phyloP scores from a whole-genome alignment of 495 filamentous ascomycete species.

The Peziza echinospora region DNA sequence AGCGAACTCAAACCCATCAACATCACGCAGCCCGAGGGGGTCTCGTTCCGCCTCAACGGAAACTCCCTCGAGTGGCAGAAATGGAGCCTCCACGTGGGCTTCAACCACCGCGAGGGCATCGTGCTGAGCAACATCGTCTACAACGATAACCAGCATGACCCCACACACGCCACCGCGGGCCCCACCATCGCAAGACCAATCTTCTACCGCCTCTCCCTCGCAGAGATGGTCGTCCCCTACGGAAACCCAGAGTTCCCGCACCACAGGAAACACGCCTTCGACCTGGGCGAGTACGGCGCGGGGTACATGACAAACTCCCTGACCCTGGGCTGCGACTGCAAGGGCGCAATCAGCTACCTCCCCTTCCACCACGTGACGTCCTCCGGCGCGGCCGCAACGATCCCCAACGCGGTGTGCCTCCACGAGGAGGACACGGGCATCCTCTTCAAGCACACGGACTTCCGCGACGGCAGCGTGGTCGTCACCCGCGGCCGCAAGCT shows the following conservation, averaged over 20 bases:
- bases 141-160: slow-evolving; percentile 76
- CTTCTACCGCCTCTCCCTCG: slow-evolving; percentile 80
- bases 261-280: slow-evolving; percentile 86
- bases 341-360: slow-evolving; percentile 83
- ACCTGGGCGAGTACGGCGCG: slow-evolving; percentile 81
- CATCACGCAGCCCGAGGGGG: slow-evolving; percentile 85
- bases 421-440: slow-evolving; percentile 92
- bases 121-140: slow-evolving; percentile 79
- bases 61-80: slow-evolving; percentile 80
- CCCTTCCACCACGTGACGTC: slow-evolving; percentile 61
- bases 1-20: slow-evolving; percentile 76
- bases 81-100: slow-evolving; percentile 84
- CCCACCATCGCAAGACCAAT: slow-evolving; percentile 52
- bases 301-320: slow-evolving; percentile 93
- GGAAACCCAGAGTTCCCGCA: slow-evolving; percentile 85
- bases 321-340: slow-evolving; percentile 73
- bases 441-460: slow-evolving; percentile 90
- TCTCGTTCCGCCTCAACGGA: slow-evolving; percentile 68
- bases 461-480: slow-evolving; percentile 70
- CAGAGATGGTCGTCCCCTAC: slow-evolving; percentile 94
- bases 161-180: no score
- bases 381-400: slow-evolving; percentile 51
- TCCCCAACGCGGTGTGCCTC: slow-evolving; percentile 92
- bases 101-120: slow-evolving; percentile 90
- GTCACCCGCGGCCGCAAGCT: slow-evolving; percentile 77